phyloP scores from a whole-genome alignment of 139 green algal genomes.

The Auxenochlorella protothecoides region DNA sequence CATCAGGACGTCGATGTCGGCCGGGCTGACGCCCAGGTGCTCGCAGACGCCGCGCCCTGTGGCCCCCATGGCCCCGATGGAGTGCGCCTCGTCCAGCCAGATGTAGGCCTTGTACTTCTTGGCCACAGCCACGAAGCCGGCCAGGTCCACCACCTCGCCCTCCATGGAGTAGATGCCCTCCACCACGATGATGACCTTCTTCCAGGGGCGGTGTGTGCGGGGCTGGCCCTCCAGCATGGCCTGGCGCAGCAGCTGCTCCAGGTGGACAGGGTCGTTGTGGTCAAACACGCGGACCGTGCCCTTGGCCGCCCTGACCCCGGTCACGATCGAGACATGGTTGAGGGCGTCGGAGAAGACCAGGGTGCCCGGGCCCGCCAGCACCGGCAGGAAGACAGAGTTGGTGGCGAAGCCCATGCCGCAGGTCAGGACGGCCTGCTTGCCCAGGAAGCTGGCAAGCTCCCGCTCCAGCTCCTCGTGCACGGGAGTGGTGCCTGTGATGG shows the following conservation, averaged over 20 bases:
- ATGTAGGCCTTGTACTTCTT: constrained; percentile 94
- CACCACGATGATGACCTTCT: constrained; percentile 93
- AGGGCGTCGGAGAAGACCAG: constrained; percentile 90
- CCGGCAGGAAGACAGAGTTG: constrained; percentile 85
- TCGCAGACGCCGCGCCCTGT: constrained; percentile 77
- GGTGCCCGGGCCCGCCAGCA: constrained; percentile 66
- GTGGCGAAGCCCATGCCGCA: constrained; percentile 99
- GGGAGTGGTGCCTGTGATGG: constrained; percentile 46
- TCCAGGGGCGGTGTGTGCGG: constrained; percentile 81
- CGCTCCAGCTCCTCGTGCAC: constrained; percentile 77
- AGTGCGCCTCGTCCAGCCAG: constrained; percentile 99
- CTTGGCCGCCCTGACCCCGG: constrained; percentile 62
- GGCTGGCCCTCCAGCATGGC: constrained; percentile 87
- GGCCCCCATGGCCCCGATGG: constrained; percentile 83
- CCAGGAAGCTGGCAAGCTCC: constrained; percentile 73
- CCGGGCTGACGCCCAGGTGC: constrained; percentile 69
- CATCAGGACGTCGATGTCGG: constrained; percentile 94
- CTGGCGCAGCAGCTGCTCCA: constrained; percentile 77
- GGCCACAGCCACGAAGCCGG: constrained; percentile 79
- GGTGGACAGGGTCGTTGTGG: constrained; percentile 76
- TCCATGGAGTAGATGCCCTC: constrained; percentile 99
- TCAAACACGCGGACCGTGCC: constrained; percentile 77
- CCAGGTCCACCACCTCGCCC: constrained; percentile 78
- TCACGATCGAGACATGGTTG: constrained; percentile 96
- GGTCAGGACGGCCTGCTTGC: constrained; percentile 76